Evolutionary conservation across 176 grass and related monocot genomes (phyloP).

Genomic region (Juncus inflexus): DNA sequence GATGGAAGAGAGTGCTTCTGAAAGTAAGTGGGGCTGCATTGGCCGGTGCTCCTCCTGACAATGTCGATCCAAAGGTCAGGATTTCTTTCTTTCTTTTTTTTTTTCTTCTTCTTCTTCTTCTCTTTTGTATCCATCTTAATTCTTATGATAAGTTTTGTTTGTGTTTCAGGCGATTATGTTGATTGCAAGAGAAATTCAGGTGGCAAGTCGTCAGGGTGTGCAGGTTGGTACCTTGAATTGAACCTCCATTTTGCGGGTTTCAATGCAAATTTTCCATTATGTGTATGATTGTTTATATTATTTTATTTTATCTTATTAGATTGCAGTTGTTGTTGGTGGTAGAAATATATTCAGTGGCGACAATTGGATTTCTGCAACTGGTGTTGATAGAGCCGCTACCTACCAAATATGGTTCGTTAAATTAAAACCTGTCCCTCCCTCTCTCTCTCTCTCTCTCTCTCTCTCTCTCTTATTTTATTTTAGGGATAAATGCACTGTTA

Average conservation of each 20-base stretch:
- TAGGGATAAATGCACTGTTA: no score
- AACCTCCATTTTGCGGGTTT: neutral
- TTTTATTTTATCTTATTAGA: conserved; percentile 38
- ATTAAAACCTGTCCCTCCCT: no score
- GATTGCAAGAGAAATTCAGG: conserved; percentile 84
- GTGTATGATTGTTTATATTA: conserved; percentile 2
- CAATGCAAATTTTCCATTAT: neutral
- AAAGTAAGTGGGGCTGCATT: conserved; percentile 70
- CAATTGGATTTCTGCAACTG: conserved; percentile 72
- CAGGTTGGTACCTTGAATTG: conserved; percentile 44
- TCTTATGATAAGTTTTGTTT: neutral
- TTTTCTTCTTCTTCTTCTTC: neutral
- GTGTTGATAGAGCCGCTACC: conserved; percentile 72
- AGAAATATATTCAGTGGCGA: conserved; percentile 86
- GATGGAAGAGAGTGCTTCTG: conserved; percentile 89
- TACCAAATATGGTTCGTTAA: conserved; percentile 65
- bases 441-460: no score
- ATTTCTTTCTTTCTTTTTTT: conserved; percentile 1
- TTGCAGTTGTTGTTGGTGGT: conserved; percentile 80
- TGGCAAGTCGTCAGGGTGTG: conserved; percentile 60
- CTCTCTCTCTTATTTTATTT: no score
- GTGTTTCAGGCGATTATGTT: conserved; percentile 62
- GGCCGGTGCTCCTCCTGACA: conserved; percentile 45
- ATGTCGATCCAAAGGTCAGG: conserved; percentile 88
- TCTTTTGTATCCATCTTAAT: neutral